Base-by-base conservation (phyloP, 176 grass and related monocot genomes). In the Bolboschoenus planiculmis region DNA sequence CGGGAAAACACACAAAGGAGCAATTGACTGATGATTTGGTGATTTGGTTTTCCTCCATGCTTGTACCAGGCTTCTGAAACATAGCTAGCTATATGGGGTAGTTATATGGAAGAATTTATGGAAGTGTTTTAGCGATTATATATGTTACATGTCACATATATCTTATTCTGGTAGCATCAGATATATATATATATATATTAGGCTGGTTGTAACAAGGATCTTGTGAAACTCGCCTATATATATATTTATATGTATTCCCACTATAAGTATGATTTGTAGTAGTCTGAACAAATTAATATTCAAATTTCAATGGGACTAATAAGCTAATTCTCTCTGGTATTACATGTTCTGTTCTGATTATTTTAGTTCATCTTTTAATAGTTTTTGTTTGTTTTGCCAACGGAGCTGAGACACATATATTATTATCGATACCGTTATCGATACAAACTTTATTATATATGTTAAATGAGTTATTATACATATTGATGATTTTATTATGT, bases 61-160 rank as follows among this genome's bases (percentile, higher is more conserved):
- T 94, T 48, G 92, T 91, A 33, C 89, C 92, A 4, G 92, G 89
- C n/a, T 94, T 94, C 83, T 94, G 88, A 93, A 53, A 76, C 26
- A 70, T 31, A 16, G 44, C 8, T 76, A 6, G 71, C 23, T 18
- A 75, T 75, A 75, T 31, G 24, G 50, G 9, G 72, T 29, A 16
- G 9, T 13, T 50, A 1, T 29, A 50, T 75, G 13, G 7, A 18
- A 50, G 20, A 30, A 27, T 4, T 23, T 58, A 24, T 55, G n/a
- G n/a, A n/a, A n/a, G 18, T 55, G 53, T n/a, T 26, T 24, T 24
- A 23, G 20, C 20, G 18, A 18, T 53, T 53, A 53, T 70, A 21
- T 39, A 66, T n/a, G 7, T 67, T 39, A 10, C 10, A 33, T 16
- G 34, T 67, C 21, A 2, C 11, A 34, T 34, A 71, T 23, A 35